phyloP scores from a whole-genome alignment of 257 asterid genomes.

The Rehmannia glutinosa region DNA sequence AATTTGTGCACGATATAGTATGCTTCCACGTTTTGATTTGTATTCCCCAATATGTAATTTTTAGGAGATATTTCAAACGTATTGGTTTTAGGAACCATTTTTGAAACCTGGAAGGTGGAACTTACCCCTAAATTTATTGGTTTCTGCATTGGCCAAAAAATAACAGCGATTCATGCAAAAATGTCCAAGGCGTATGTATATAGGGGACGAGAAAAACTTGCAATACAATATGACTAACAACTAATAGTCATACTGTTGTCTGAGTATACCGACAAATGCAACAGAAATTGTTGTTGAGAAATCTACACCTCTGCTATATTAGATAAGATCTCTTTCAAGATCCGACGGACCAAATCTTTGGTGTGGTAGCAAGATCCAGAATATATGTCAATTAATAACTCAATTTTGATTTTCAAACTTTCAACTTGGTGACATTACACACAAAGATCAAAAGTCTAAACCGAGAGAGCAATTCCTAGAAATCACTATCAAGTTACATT shows the following conservation, averaged over 20 bases:
- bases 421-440: neutral
- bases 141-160: neutral
- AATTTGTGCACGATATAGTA: no score
- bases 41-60: neutral
- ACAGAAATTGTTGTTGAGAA: neutral
- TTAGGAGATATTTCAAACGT: neutral
- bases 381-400: neutral
- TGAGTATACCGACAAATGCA: no score
- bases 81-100: neutral
- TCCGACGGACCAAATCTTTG: neutral
- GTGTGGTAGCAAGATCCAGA: neutral
- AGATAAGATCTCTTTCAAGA: no score
- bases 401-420: neutral
- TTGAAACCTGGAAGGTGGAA: neutral
- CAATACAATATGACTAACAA: neutral
- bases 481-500: conserved; percentile 20
- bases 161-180: neutral
- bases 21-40: neutral
- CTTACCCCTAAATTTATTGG: neutral
- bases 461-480: conserved; percentile 11
- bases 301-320: neutral
- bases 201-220: neutral
- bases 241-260: no score
- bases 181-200: neutral
- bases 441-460: conserved; percentile 1